These are phyloP conservation scores for Papilionanthe hybrid DNA, from an alignment of 116 monocot species.

Conservation along the genomic window DNA sequence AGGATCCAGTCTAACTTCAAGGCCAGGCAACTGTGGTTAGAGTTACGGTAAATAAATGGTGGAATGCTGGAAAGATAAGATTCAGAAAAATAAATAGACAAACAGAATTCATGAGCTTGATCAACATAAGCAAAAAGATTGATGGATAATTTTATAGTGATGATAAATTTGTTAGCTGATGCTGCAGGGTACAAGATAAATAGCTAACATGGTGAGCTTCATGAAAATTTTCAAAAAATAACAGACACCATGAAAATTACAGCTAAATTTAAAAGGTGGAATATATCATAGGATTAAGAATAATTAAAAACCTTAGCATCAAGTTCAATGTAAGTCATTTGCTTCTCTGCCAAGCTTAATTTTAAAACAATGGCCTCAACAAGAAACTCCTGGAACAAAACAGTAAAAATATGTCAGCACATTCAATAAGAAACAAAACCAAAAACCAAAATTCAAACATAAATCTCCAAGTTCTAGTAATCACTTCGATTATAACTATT, in stretches of 20 bases:
- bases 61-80: too few relatives aligned
- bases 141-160: not conserved
- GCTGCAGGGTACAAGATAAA: not conserved
- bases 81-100: too few relatives aligned
- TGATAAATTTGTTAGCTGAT: not conserved
- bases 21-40: too few relatives aligned
- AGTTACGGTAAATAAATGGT: too few relatives aligned
- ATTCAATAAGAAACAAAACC: not conserved
- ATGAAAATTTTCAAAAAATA: not conserved
- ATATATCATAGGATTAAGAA: not conserved
- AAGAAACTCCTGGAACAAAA: constrained; percentile 51
- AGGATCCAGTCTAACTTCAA: too few relatives aligned
- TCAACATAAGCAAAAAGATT: not conserved
- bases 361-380: constrained; percentile 64
- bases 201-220: not conserved
- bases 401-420: constrained; percentile 5
- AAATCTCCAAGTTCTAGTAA: not conserved
- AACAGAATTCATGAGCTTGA: not conserved
- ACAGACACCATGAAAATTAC: not conserved
- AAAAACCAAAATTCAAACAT: not conserved
- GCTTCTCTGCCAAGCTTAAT: constrained; percentile 57
- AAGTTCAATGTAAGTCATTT: constrained; percentile 70
- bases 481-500: not conserved
- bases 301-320: constrained; percentile 51
- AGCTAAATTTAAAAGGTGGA: not conserved